Percentiles rank a stretch among this genome's conserved stretches.
phyloP scores from a whole-genome alignment of 164 flowering plant genomes.

The Santalum album region DNA sequence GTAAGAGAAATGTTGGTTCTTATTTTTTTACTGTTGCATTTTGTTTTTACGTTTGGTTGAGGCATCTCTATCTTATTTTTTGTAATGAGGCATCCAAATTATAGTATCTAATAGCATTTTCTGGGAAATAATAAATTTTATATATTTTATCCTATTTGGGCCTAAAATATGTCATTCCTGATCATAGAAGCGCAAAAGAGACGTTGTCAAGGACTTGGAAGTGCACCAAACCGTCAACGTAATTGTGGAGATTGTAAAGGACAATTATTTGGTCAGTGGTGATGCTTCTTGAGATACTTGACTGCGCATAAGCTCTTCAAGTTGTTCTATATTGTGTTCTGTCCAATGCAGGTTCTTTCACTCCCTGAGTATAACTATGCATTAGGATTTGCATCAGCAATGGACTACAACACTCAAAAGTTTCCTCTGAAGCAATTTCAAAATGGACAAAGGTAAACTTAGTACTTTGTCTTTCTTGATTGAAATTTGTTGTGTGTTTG shows the following conservation, averaged over 20 bases:
- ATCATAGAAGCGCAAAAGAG: conserved; percentile 68
- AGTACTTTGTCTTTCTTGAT: not conserved
- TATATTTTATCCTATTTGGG: no score
- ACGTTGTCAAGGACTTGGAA: conserved; percentile 33
- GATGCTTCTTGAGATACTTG: no score
- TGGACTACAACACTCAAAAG: conserved; percentile 80
- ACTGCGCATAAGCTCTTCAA: no score
- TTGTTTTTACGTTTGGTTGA: no score
- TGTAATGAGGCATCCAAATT: no score
- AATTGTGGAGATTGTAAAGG: conserved; percentile 79
- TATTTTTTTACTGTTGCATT: no score
- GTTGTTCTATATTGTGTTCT: no score
- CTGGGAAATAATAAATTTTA: no score
- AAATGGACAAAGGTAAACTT: conserved; percentile 68
- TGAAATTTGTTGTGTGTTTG: no score
- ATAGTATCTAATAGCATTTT: no score
- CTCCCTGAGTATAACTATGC: conserved; percentile 17
- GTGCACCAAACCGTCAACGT: conserved; percentile 69
- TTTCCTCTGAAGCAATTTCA: conserved; percentile 41
- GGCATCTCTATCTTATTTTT: no score
- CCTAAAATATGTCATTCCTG: not conserved
- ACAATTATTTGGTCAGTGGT: conserved; percentile 68
- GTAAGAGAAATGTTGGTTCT: no score
- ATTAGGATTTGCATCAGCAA: conserved; percentile 68
- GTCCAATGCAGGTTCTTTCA: conserved; percentile 51